These are phyloP conservation scores for Penicillium sp. DNA, from an alignment of 2,329 filamentous ascomycete species.

Conservation along the genomic window DNA sequence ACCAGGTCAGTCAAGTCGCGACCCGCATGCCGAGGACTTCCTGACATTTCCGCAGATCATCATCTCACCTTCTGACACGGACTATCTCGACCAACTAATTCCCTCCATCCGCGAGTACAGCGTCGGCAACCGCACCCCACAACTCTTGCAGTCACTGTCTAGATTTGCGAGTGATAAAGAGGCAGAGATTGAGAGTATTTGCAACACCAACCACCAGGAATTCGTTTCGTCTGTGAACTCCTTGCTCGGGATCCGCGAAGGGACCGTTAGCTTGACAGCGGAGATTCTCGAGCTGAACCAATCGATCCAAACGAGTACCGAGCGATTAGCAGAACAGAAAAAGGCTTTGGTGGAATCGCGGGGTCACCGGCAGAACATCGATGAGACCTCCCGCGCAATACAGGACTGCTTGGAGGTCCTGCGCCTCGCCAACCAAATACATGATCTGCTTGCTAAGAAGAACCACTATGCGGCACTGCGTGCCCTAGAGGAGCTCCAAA, in stretches of 20 bases:
- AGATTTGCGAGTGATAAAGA: conserved; percentile 83
- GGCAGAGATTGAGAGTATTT: conserved; percentile 86
- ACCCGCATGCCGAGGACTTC: conserved; percentile 9
- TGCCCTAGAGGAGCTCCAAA: conserved; percentile 89
- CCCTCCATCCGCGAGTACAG: conserved; percentile 89
- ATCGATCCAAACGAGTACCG: conserved; percentile 89
- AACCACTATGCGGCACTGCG: conserved; percentile 93
- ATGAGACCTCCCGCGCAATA: conserved; percentile 81
- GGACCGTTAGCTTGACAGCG: conserved; percentile 77
- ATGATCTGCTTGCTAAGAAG: conserved; percentile 85
- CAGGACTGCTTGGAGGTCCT: conserved; percentile 89
- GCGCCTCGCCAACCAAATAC: conserved; percentile 85
- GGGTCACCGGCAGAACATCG: conserved; percentile 88
- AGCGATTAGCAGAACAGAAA: conserved; percentile 90
- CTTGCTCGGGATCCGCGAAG: conserved; percentile 84
- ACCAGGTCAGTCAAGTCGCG: conserved; percentile 17
- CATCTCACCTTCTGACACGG: conserved; percentile 79
- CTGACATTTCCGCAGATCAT: conserved; percentile 61
- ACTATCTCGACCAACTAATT: conserved; percentile 93
- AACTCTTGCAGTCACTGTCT: conserved; percentile 70
- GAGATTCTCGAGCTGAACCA: conserved; percentile 91
- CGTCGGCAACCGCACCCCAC: conserved; percentile 63
- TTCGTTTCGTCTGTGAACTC: conserved; percentile 92
- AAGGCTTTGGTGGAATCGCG: conserved; percentile 88
- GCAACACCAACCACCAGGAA: conserved; percentile 92